Evolutionary conservation across 148 eudicot species (phyloP).

Genomic region (Bassia scoparia): DNA sequence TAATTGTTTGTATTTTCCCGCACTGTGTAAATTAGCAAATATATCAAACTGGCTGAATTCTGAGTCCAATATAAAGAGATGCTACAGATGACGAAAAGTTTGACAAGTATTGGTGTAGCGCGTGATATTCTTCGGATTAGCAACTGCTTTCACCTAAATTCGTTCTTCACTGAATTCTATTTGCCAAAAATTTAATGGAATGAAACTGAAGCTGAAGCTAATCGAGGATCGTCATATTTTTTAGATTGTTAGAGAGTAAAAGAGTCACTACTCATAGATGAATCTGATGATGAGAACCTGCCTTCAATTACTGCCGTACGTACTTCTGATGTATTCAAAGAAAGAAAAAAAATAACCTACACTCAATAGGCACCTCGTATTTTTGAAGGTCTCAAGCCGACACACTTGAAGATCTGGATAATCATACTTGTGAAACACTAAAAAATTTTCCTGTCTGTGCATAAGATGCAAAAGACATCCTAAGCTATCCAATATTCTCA

Average conservation of each 20-base stretch:
- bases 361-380: not conserved
- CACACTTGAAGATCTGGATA: not conserved
- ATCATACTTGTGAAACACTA: not conserved
- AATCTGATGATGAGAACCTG: not conserved
- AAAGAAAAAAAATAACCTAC: not conserved
- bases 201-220: slow-evolving; percentile 15
- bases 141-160: not conserved
- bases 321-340: not conserved
- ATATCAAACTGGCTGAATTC: not conserved
- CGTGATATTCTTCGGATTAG: not conserved
- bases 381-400: not conserved
- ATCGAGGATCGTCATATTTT: not conserved
- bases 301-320: too few species aligned
- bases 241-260: not conserved
- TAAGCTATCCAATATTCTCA: not conserved
- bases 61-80: slow-evolving; percentile 5
- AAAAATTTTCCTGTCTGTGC: not conserved
- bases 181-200: not conserved
- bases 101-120: not conserved
- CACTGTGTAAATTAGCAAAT: not conserved
- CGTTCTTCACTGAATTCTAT: not conserved
- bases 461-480: not conserved
- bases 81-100: slow-evolving; percentile 6
- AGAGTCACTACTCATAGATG: not conserved
- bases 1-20: not conserved